Conservation (phyloP, 176 grass and related monocot species). For the Tillandsia leiboldiana region DNA sequence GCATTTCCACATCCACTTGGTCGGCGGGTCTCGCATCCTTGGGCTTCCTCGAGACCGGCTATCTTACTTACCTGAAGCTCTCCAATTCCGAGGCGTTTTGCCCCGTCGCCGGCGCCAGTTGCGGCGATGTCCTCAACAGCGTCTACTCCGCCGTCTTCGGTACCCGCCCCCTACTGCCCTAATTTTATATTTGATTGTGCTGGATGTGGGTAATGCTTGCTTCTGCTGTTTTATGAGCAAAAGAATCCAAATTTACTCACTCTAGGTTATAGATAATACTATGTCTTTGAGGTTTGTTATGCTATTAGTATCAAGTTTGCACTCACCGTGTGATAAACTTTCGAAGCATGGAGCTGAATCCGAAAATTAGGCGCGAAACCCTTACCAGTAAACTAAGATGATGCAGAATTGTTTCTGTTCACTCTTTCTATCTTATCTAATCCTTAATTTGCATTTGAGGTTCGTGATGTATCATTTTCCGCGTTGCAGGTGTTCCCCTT, state of each 20-base stretch:
- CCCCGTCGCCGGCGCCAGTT: conserved; percentile 51
- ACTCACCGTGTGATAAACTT: too few relatives aligned
- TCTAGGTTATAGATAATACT: too few relatives aligned
- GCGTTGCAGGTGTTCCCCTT: conserved; percentile 65
- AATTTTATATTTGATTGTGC: background rate
- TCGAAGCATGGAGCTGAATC: too few relatives aligned
- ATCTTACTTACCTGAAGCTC: conserved; percentile 84
- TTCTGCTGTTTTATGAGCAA: too few relatives aligned
- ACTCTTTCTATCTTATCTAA: background rate
- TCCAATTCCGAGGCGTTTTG: conserved; percentile 72
- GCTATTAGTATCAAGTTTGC: too few relatives aligned
- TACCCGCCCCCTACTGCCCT: conserved; percentile 21
- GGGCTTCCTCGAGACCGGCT: conserved; percentile 77
- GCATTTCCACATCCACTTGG: conserved; percentile 54
- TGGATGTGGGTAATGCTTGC: background rate
- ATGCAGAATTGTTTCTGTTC: too few relatives aligned
- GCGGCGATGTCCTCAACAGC: conserved; percentile 68
- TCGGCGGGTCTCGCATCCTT: conserved; percentile 46
- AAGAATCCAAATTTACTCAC: too few relatives aligned
- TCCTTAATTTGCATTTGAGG: background rate
- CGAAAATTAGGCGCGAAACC: too few relatives aligned
- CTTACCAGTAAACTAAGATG: too few relatives aligned
- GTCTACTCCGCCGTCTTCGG: conserved; percentile 68
- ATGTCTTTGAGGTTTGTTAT: too few relatives aligned
- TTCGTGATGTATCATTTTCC: background rate